Conservation (phyloP, 1,284 basidiomycete genomes). For the Melampsora americana region DNA sequence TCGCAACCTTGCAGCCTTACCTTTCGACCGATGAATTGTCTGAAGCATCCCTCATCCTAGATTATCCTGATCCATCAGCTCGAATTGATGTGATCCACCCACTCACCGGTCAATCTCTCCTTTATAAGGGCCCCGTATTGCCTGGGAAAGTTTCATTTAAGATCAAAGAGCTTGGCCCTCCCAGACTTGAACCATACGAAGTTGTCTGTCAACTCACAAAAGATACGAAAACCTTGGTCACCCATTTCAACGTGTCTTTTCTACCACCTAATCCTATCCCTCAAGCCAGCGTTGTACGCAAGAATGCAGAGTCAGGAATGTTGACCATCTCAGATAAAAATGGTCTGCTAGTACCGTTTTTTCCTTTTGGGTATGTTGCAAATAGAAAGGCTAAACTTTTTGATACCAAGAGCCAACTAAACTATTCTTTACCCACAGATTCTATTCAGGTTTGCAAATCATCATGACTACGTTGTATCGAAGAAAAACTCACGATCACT, state of each 20-base stretch:
- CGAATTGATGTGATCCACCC: neutral
- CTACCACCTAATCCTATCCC: slow-evolving; percentile 1
- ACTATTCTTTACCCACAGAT: no score
- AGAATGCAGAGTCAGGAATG: slow-evolving; percentile 34
- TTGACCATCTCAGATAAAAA: slow-evolving; percentile 13
- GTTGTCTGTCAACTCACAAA: neutral
- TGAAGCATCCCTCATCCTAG: neutral
- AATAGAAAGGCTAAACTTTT: neutral
- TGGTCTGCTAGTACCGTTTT: slow-evolving; percentile 18
- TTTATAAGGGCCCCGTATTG: neutral
- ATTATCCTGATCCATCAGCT: slow-evolving; percentile 1
- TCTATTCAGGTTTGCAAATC: no score
- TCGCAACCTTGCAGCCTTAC: neutral
- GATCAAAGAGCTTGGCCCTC: neutral
- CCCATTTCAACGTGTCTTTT: slow-evolving; percentile 12
- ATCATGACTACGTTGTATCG: no score
- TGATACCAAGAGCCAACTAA: no score
- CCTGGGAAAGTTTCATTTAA: neutral
- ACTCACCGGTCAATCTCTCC: neutral
- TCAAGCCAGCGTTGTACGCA: neutral
- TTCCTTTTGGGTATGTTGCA: slow-evolving; percentile 35
- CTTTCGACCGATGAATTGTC: neutral
- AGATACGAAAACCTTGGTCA: neutral
- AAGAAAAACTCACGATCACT: no score
- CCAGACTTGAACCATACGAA: slow-evolving; percentile 4